Conservation (phyloP, 2,329 filamentous ascomycete species). For the Aspergillus tubingensis region DNA sequence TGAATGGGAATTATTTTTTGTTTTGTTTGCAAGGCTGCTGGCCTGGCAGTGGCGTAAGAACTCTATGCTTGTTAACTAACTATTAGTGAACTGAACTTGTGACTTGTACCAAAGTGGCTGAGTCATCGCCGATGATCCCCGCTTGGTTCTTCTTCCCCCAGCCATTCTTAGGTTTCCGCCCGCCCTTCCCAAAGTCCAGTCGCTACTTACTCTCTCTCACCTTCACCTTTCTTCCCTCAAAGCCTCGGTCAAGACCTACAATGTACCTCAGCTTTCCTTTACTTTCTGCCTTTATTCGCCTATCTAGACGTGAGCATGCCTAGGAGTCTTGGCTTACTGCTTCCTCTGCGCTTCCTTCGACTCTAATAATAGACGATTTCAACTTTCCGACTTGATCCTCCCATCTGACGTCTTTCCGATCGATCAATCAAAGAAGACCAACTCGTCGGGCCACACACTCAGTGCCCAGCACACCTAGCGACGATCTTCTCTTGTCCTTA, state of each 20-base stretch:
- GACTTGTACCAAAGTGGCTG: slow-evolving; percentile 10
- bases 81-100: neutral
- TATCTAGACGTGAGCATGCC: slow-evolving; percentile 24
- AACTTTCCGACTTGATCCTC: slow-evolving; percentile 7
- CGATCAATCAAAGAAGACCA: slow-evolving; percentile 4
- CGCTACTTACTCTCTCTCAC: neutral
- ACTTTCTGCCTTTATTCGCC: slow-evolving; percentile 13
- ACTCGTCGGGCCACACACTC: slow-evolving; percentile 6
- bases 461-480: neutral
- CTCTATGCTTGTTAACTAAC: too few relatives aligned
- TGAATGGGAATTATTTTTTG: slow-evolving; percentile 13
- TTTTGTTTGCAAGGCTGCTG: slow-evolving; percentile 21
- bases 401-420: slow-evolving; percentile 10
- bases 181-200: slow-evolving; percentile 9
- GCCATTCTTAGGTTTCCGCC: slow-evolving; percentile 10
- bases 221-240: neutral
- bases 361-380: slow-evolving; percentile 20
- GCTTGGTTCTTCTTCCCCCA: slow-evolving; percentile 15
- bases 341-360: slow-evolving; percentile 18
- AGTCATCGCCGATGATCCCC: slow-evolving; percentile 29
- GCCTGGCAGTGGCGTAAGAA: neutral
- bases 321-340: slow-evolving; percentile 17
- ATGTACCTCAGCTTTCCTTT: slow-evolving; percentile 15
- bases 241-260: slow-evolving; percentile 11
- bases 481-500: slow-evolving; percentile 3